Evolutionary conservation across 768 basidiomycete species (phyloP).

Genomic region (Pluteus cervinus): DNA sequence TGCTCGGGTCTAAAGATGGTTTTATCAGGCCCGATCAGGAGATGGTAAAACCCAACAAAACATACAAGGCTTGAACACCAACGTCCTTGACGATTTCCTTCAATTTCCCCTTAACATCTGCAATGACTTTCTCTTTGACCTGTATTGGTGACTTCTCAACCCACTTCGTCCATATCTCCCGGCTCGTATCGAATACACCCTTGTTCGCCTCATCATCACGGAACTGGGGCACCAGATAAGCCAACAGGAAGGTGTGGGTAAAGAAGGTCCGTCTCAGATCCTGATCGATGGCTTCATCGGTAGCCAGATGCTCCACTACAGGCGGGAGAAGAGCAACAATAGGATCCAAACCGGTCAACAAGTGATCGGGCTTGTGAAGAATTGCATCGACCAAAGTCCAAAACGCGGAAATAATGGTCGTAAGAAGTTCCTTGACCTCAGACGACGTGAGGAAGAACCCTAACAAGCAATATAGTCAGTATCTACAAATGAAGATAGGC

Average conservation of each 20-base stretch:
- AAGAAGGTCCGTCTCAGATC: no score
- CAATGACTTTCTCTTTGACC: slow-evolving; percentile 18
- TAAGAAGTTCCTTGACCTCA: slow-evolving; percentile 26
- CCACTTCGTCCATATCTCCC: slow-evolving; percentile 30
- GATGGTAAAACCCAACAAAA: slow-evolving; percentile 3
- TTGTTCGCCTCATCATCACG: slow-evolving; percentile 11
- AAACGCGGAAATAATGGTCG: slow-evolving; percentile 28
- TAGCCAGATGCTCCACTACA: slow-evolving; percentile 4
- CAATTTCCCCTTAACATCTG: slow-evolving; percentile 35
- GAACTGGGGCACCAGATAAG: no score
- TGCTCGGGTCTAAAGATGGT: slow-evolving; percentile 44
- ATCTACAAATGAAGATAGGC: background rate
- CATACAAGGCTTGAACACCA: slow-evolving; percentile 28
- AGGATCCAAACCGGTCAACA: slow-evolving; percentile 5
- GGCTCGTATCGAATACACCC: slow-evolving; percentile 20
- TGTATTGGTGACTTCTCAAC: slow-evolving; percentile 14
- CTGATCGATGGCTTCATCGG: no score
- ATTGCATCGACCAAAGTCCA: slow-evolving; percentile 24
- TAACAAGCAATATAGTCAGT: slow-evolving; percentile 7
- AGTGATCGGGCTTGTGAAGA: slow-evolving; percentile 15
- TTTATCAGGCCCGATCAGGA: background rate
- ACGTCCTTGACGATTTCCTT: slow-evolving; percentile 36
- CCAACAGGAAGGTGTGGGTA: no score
- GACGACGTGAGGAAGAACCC: slow-evolving; percentile 28
- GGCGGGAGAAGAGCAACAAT: slow-evolving; percentile 6